Evolutionary conservation across 192 early-diverging fungal genomes (phyloP).

Genomic region (Cetraspora pellucida): DNA sequence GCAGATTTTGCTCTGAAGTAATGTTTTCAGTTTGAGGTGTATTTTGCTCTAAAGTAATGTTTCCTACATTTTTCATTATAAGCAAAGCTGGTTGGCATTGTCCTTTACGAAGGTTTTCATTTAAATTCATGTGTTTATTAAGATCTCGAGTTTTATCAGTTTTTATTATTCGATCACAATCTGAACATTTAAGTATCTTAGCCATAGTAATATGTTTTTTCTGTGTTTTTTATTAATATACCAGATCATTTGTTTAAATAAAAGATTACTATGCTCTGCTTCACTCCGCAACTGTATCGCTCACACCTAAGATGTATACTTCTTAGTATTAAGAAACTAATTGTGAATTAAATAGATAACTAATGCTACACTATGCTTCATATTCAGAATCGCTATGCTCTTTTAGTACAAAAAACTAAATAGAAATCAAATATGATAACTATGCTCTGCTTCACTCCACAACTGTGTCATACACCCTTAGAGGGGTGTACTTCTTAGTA

Average conservation of each 20-base stretch:
- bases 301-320: too few relatives aligned
- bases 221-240: slow-evolving; percentile 12
- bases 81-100: too few relatives aligned
- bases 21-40: too few relatives aligned
- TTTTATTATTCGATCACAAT: not conserved
- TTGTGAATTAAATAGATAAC: slow-evolving; percentile 7
- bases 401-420: too few relatives aligned
- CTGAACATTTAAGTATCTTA: slow-evolving; percentile 12
- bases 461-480: not conserved
- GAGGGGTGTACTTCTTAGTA: not conserved
- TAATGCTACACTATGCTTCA: too few relatives aligned
- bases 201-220: slow-evolving; percentile 3
- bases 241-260: slow-evolving; percentile 20
- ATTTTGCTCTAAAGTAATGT: too few relatives aligned
- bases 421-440: too few relatives aligned
- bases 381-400: too few relatives aligned
- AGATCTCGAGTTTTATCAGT: slow-evolving; percentile 26
- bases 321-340: too few relatives aligned
- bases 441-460: not conserved
- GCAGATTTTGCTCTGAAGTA: not conserved
- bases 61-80: too few relatives aligned
- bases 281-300: too few relatives aligned
- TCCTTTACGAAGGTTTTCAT: slow-evolving; percentile 11
- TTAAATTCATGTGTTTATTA: slow-evolving; percentile 25
- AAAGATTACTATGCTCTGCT: not conserved